These are phyloP conservation scores for Ormosia emarginata DNA, from an alignment of 306 rosid genomes.

Conservation along the genomic window DNA sequence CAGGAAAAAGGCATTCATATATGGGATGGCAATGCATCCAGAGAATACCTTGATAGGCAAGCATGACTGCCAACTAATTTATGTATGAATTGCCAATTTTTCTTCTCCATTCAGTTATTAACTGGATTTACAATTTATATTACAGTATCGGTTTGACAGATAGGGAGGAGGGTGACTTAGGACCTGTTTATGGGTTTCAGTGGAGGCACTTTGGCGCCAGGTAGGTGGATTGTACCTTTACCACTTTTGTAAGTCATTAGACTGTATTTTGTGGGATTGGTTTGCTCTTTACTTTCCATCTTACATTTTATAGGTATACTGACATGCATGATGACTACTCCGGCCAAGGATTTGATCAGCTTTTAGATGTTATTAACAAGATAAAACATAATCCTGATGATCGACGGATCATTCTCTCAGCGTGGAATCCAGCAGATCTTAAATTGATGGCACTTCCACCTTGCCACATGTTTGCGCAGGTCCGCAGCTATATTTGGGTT, in stretches of 20 bases:
- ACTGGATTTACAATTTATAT: conserved; percentile 18
- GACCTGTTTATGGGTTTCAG: conserved; percentile 96
- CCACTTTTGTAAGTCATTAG: background rate
- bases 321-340: conserved; percentile 88
- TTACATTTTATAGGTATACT: conserved; percentile 63
- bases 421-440: conserved; percentile 95
- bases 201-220: conserved; percentile 99
- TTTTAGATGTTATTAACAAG: conserved; percentile 82
- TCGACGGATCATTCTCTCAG: conserved; percentile 84
- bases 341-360: conserved; percentile 93
- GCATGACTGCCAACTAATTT: conserved; percentile 24
- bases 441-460: conserved; percentile 96
- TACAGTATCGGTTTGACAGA: conserved; percentile 79
- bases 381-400: conserved; percentile 81
- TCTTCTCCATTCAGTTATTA: conserved; percentile 12
- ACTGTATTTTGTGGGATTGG: background rate
- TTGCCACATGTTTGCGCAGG: conserved; percentile 97
- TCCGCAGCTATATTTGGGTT: conserved; percentile 31
- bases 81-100: background rate
- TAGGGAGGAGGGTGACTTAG: conserved; percentile 93
- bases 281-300: background rate
- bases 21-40: conserved; percentile 97
- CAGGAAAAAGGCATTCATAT: conserved; percentile 86
- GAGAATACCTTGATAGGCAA: conserved; percentile 95
- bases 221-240: conserved; percentile 47